phyloP scores from a whole-genome alignment of 352 stramenopile genomes.

The Saprolegnia diclina region DNA sequence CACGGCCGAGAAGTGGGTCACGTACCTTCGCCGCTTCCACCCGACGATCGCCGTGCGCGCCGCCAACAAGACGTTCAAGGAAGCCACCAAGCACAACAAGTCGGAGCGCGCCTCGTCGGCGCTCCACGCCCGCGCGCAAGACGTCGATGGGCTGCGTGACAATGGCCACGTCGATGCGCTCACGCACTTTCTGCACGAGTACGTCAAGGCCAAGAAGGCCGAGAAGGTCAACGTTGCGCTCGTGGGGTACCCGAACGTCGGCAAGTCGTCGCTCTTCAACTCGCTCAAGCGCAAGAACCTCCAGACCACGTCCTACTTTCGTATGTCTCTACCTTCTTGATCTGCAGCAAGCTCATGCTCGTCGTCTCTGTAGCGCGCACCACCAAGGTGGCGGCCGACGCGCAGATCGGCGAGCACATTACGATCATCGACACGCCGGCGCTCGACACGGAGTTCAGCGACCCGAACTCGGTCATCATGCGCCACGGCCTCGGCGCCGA shows the following conservation, averaged over 20 bases:
- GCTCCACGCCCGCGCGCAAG: constrained; percentile 64
- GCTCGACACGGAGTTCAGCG: constrained; percentile 94
- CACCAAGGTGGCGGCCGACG: constrained; percentile 83
- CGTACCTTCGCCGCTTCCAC: constrained; percentile 90
- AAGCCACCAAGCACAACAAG: constrained; percentile 85
- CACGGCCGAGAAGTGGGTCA: constrained; percentile 92
- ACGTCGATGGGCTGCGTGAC: constrained; percentile 59
- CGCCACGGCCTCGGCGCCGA: constrained; percentile 93
- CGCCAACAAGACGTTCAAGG: constrained; percentile 83
- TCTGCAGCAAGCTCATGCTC: not conserved
- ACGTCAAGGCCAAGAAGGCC: constrained; percentile 71
- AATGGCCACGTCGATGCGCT: constrained; percentile 84
- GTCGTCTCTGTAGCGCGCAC: constrained; percentile 32
- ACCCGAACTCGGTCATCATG: constrained; percentile 78
- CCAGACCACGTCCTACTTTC: constrained; percentile 41
- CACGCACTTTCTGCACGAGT: constrained; percentile 95
- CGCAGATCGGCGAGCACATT: constrained; percentile 96
- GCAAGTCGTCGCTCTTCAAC: constrained; percentile 94
- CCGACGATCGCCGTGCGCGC: constrained; percentile 89
- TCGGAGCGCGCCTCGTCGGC: constrained; percentile 54
- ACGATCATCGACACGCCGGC: constrained; percentile 95
- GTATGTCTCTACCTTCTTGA: not conserved
- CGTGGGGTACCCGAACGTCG: constrained; percentile 98
- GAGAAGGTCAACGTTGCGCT: constrained; percentile 87
- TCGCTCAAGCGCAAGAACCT: constrained; percentile 86